Conservation (phyloP, 2,329 filamentous ascomycete genomes). For the Fusarium neocosmosporiellum region DNA sequence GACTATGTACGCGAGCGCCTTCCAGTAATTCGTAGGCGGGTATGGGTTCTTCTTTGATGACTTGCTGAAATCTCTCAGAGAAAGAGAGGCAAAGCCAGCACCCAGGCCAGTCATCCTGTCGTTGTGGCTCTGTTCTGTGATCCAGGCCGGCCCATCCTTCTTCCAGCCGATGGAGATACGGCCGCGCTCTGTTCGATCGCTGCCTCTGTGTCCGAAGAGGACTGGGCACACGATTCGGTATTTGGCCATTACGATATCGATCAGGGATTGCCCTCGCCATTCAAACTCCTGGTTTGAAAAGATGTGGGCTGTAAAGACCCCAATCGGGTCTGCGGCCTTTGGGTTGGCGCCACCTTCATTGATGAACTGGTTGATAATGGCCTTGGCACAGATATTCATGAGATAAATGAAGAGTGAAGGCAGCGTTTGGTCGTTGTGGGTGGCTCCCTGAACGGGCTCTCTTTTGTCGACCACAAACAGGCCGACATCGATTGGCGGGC, state of each 20-base stretch:
- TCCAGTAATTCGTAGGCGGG: conserved; percentile 87
- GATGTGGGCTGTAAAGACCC: conserved; percentile 79
- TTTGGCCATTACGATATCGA: conserved; percentile 89
- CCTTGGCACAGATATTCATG: conserved; percentile 81
- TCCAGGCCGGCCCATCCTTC: conserved; percentile 68
- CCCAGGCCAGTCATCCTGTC: conserved; percentile 87
- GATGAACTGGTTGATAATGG: conserved; percentile 75
- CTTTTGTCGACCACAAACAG: conserved; percentile 62
- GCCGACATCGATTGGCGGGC: conserved; percentile 64
- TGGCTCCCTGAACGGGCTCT: conserved; percentile 60
- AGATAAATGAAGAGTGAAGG: conserved; percentile 79
- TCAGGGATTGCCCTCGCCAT: conserved; percentile 75
- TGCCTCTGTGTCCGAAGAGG: conserved; percentile 84
- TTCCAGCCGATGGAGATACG: conserved; percentile 79
- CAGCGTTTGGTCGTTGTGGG: conserved; percentile 64
- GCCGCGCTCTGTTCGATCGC: conserved; percentile 77
- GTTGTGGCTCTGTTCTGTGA: conserved; percentile 77
- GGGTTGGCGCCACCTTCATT: conserved; percentile 73
- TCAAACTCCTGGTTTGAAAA: conserved; percentile 77
- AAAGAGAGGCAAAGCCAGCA: conserved; percentile 84
- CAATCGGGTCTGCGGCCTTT: conserved; percentile 79
- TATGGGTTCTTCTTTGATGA: conserved; percentile 77
- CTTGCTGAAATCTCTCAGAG: conserved; percentile 83
- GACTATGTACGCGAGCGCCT: conserved; percentile 77
- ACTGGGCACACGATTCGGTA: conserved; percentile 84